These are phyloP conservation scores for Colletotrichum siamense DNA, from an alignment of 2,329 filamentous ascomycete species.

Conservation along the genomic window DNA sequence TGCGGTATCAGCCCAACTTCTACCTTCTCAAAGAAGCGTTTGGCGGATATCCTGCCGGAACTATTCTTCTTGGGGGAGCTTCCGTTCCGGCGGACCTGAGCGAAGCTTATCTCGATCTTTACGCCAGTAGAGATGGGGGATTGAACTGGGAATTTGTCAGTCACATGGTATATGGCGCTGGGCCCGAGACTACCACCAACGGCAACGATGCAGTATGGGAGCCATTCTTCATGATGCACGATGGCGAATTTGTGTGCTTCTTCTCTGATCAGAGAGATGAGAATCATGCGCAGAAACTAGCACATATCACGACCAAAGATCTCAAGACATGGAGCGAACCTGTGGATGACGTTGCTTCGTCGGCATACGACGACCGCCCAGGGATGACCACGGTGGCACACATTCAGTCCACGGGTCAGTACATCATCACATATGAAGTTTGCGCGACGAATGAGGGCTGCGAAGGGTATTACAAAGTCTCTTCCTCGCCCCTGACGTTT, in stretches of 20 bases:
- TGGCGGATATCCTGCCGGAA: constrained; percentile 64
- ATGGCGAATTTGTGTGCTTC: constrained; percentile 66
- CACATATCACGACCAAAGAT: constrained; percentile 66
- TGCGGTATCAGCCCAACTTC: constrained; percentile 73
- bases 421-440: not conserved
- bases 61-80: constrained; percentile 66
- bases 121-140: constrained; percentile 66
- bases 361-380: constrained; percentile 27
- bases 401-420: not conserved
- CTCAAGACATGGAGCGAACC: constrained; percentile 62
- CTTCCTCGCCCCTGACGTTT: not conserved
- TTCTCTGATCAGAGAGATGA: constrained; percentile 75
- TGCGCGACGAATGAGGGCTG: not conserved
- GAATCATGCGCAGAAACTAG: constrained; percentile 71
- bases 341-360: constrained; percentile 40
- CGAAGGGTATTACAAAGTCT: not conserved
- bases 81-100: constrained; percentile 64
- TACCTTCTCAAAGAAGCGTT: constrained; percentile 65
- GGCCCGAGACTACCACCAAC: constrained; percentile 64
- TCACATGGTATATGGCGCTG: constrained; percentile 63
- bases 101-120: constrained; percentile 71
- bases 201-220: constrained; percentile 75
- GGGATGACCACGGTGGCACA: not conserved
- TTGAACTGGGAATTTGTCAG: constrained; percentile 70
- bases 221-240: constrained; percentile 62